Evolutionary conservation across 2,329 filamentous ascomycete species (phyloP), one percentile per base, ranked within the genome.

Genomic region (Fusarium nanum): DNA sequence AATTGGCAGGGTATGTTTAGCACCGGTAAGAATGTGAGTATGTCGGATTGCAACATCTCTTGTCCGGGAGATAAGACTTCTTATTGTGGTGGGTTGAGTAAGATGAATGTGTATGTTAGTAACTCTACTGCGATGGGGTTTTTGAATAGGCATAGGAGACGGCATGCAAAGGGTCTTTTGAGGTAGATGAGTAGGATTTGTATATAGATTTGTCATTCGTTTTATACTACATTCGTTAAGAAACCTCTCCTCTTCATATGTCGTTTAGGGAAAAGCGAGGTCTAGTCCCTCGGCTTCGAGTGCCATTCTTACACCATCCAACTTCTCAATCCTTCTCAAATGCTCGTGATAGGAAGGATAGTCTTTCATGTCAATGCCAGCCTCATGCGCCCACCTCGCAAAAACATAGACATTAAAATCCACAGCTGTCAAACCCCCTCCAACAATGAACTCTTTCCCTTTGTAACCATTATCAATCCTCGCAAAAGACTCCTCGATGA

Each of bases 41-140:
- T 76, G 56, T 45, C 70, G 0, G 70, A 80, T 25, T 82, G 80
- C 53, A 77, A 73, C 37, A 75, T 78, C 30, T 45, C 67, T 8
- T 82, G 80, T 54, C 79, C 80, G 12, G 80, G 79, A 7, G 74
- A 82, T 37, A 66, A 56, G 1, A 72, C 68, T 7, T 65, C 73
- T 8, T 80, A 66, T 23, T 81, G 79, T 25, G 80, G 79, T 48
- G 76, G 76, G 0, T 75, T 76, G 0, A 30, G 63, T 0, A 75
- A 72, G 57, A 63, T 82, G 47, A 81, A 75, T 37, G 22, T 81
- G 57, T 82, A 82, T 5, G 64, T 74, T 2, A 74, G 74, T 6
- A 74, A 74, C 16, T 66, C 61, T 1, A 60, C 58, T 1, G 68
- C 64, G 4, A 42, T 67, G 18, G 34, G 50, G 0, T 63, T 60